Evolutionary conservation across 169 alveolate genomes (phyloP).

Genomic region (Perkinsus chesapeaki): DNA sequence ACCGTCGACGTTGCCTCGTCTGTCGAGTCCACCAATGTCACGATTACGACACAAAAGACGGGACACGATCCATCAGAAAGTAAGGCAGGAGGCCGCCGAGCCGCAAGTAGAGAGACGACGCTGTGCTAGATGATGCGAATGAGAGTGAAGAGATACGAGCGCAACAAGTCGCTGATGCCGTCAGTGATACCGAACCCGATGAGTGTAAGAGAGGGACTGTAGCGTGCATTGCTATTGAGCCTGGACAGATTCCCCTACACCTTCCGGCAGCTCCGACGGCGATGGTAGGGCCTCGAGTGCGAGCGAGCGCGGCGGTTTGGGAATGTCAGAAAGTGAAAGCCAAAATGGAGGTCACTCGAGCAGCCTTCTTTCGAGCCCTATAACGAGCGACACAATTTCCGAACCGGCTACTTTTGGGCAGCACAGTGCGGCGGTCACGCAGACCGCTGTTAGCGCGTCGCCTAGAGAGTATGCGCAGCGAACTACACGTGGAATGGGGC

Average conservation of each 20-base stretch:
- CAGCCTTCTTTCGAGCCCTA: neutral
- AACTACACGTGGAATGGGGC: neutral
- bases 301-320: neutral
- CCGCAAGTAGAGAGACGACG: too few relatives aligned
- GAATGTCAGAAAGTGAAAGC: neutral
- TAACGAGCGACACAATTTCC: neutral
- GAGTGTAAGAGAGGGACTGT: too few relatives aligned
- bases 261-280: neutral
- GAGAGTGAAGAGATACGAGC: too few relatives aligned
- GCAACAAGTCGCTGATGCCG: too few relatives aligned
- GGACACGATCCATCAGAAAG: too few relatives aligned
- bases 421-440: neutral
- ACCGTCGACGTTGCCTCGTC: too few relatives aligned
- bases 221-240: too few relatives aligned
- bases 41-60: too few relatives aligned
- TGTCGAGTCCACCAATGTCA: too few relatives aligned
- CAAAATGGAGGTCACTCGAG: neutral
- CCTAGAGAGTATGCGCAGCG: neutral
- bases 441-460: neutral
- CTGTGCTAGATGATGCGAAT: too few relatives aligned
- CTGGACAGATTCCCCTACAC: neutral
- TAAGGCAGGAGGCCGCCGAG: too few relatives aligned
- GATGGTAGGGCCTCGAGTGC: neutral
- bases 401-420: neutral
- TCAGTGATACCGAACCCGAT: too few relatives aligned